Evolutionary conservation across 1,284 basidiomycete species (phyloP).

Genomic region (Porodaedalea pini): DNA sequence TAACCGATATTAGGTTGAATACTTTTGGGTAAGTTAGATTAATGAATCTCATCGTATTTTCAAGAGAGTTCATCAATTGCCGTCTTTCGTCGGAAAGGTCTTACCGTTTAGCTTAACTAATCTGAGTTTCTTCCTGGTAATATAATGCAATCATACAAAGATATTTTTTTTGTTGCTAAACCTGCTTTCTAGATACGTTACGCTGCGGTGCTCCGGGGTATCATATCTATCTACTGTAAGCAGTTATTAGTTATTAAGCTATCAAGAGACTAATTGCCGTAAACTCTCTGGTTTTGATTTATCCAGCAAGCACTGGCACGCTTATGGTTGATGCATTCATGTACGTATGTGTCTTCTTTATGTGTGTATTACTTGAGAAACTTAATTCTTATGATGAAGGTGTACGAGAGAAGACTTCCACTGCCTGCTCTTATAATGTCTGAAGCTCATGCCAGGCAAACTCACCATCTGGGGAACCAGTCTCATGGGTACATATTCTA

Average conservation of each 20-base stretch:
- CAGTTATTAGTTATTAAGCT: not conserved
- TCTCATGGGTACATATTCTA: not conserved
- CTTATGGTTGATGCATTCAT: not conserved
- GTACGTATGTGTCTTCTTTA: not conserved
- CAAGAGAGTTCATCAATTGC: not conserved
- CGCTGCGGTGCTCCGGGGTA: not conserved
- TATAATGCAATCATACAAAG: too few species aligned
- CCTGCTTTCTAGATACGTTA: not conserved
- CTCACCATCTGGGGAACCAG: not conserved
- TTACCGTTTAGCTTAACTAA: not conserved
- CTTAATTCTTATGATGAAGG: too few species aligned
- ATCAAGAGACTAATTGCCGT: too few species aligned
- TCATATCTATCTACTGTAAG: not conserved
- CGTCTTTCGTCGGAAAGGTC: not conserved
- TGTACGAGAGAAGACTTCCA: not conserved
- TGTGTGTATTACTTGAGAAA: too few species aligned
- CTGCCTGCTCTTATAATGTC: not conserved
- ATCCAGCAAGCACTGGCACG: too few species aligned
- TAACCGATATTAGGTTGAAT: not conserved
- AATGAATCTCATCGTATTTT: not conserved
- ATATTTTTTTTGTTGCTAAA: too few species aligned
- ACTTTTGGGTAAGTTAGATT: not conserved
- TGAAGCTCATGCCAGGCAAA: not conserved
- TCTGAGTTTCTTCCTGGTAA: not conserved
- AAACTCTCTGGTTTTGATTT: too few species aligned